Evolutionary conservation across 805 yeast species (phyloP), one percentile per base, ranked within the genome.

Genomic region (Middelhovenomyces tepae): DNA sequence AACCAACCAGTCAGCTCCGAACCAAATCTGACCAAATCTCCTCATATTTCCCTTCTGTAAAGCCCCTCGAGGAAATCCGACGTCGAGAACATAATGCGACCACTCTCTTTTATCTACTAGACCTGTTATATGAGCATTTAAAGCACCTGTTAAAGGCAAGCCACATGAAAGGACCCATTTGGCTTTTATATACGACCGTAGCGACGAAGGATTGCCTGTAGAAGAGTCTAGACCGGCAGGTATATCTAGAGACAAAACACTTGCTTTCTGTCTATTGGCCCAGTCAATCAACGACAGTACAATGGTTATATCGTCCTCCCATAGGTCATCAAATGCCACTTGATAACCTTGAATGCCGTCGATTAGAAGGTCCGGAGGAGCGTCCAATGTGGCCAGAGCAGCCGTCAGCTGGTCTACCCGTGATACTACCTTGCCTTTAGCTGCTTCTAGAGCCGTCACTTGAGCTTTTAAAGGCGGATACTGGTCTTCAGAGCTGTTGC

Each of bases 281-380:
- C 95, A 86, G 4, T 58, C 54, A 16, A 83, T 69, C 13, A 83
- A 54, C 21, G 62, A 57, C 18, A 53, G 50, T 14, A 48, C 48
- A 11, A 47, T 34, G 4, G 51, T 44, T 8, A 42, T 39, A 27
- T 48, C 53, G 28, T 54, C 54, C 10, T 58, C 65, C 32, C 58
- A 62, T 24, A 78, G 54, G 51, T 81, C 91, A 20, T 68, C 67
- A 32, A 82, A 56, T 35, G 71, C 79, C 16, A 74, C 70, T 45
- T 83, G 91, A 43, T 73, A 78, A 1, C 95, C 95, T 51, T 82
- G 94, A 45, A 86, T 62, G 1, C 86, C 91, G 54, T 86, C 96
- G 13, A 86, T 50, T 7, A 85, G 69, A 39, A 86, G 62, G 50
- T 85, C 94, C 10, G 82, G 73, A 0, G 94, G 91, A 2, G 83